Base-by-base conservation (phyloP, 2,329 filamentous ascomycete species). In the Rhynchosporium graminicola region DNA sequence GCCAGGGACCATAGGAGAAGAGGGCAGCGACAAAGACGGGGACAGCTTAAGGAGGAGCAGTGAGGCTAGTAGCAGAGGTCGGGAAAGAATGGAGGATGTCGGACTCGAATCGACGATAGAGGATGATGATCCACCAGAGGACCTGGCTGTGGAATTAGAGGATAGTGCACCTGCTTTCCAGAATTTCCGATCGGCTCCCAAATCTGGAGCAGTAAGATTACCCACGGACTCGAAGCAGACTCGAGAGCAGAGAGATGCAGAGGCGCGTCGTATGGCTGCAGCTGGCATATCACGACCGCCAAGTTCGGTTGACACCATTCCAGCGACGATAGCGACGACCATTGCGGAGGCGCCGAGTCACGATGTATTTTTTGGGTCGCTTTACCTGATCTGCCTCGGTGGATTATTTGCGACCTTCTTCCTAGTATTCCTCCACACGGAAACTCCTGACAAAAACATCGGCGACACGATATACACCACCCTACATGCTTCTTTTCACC, bases 391-490 rank as follows among this genome's bases (percentile, higher is more conserved):
- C 70, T 87, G 87, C 40, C 79, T 96, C 59, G 92, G 91, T 51
- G 89, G 89, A 45, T 84, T 98, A 72, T 85, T 98, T 71, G 90
- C 94, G 12, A 94, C 92, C 0, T 96, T 92, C 71, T 87, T 97
- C 66, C 82, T 99, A 13, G 89, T 97, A 29, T 96, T 90, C 80
- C 82, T 99, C 46, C 92, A 98, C 73, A 98, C 94, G 1, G 86
- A 90, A 20, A 80, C 87, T 0, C 88, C 90, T 4, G 79, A 79
- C 59, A 81, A 82, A 60, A 90, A 90, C 0, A 84, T 96, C 61
- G 94, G 93, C 13, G 95, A 99, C 75, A 97, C 94, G 1, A 92
- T 99, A 63, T 99, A 99, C 76, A 92, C 90, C 13, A 92, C 91
- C 4, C 79, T 99, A 42, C 88, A 90, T 69, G 87, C 87, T 57